Evolutionary conservation across 2,329 filamentous ascomycete genomes (phyloP).

Genomic region (Alternaria arborescens): DNA sequence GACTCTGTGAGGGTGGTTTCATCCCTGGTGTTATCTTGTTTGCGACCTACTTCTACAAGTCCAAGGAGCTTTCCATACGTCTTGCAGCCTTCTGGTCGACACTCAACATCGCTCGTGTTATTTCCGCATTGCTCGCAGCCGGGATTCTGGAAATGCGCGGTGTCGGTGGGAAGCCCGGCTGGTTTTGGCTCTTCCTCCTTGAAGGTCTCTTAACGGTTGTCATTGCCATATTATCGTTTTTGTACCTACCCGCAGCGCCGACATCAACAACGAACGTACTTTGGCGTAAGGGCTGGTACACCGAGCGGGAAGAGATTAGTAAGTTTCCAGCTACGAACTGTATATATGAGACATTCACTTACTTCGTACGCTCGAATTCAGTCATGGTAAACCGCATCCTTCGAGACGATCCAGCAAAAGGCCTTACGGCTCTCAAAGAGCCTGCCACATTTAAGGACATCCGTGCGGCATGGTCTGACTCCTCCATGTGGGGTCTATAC

Average conservation of each 20-base stretch:
- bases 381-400: constrained; percentile 71
- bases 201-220: constrained; percentile 45
- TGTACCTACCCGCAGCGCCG: constrained; percentile 59
- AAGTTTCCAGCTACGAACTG: too few relatives aligned
- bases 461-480: constrained; percentile 61
- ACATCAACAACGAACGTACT: constrained; percentile 52
- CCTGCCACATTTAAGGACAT: constrained; percentile 59
- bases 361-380: too few relatives aligned
- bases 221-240: constrained; percentile 39
- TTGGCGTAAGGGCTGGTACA: constrained; percentile 69
- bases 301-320: constrained; percentile 69
- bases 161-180: constrained; percentile 58
- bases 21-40: constrained; percentile 72
- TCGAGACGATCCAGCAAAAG: constrained; percentile 64
- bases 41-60: constrained; percentile 78
- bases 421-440: constrained; percentile 65
- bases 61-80: constrained; percentile 71
- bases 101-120: constrained; percentile 64
- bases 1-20: constrained; percentile 59
- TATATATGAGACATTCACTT: too few relatives aligned
- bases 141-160: constrained; percentile 63
- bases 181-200: constrained; percentile 64
- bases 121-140: constrained; percentile 64
- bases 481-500: constrained; percentile 65
- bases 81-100: constrained; percentile 76